Evolutionary conservation across 176 grass and related monocot genomes (phyloP), one percentile per base, ranked within the genome.

Genomic region (Eleusine coracana): DNA sequence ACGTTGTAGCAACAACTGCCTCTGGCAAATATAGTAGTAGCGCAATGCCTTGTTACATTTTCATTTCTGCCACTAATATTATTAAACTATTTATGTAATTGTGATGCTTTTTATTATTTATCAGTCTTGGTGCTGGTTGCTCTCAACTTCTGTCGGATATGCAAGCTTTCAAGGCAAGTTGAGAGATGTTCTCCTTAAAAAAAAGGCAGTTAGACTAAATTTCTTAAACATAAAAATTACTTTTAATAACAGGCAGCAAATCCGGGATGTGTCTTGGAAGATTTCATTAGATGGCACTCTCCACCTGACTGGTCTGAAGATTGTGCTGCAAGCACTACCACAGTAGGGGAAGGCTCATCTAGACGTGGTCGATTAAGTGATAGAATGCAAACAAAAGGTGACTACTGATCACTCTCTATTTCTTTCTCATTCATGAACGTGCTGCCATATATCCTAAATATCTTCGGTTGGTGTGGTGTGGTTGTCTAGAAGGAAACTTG

Each of bases 151-250:
- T 98, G 69, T 98, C 96, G 55, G 96, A 98, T 76, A 98, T 98
- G 96, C 93, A 98, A 60, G 93, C 96, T 28, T 98, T 98, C 87
- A 98, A 95, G 96, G 96, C 89, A 93, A 93, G 93, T 93, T 76
- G 39, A 68, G 60, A 90, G 12, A 7, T 85, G 16, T 40, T 52
- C 67, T 76, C 71, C 46, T 78, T 15, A 78, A 56, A 76, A 44
- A 17, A 23, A 29, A 56, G 50, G 12, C 36, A 80, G 37, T 79
- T 65, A 69, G 15, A 66, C 14, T 72, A 65, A 81, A 80, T 64
- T 74, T 88, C 28, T 1, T 83, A 84, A 86, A 76, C 27, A 87
- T 52, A 56, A 71, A 39, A 65, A 41, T 55, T 17, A 1, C n/a
- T 71, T 70, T 75, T 51, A 65, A 36, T 84, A 74, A 31, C 73